These are phyloP conservation scores for Pseudogymnoascus sp. DNA, from an alignment of 2,329 filamentous ascomycete genomes.

Conservation along the genomic window DNA sequence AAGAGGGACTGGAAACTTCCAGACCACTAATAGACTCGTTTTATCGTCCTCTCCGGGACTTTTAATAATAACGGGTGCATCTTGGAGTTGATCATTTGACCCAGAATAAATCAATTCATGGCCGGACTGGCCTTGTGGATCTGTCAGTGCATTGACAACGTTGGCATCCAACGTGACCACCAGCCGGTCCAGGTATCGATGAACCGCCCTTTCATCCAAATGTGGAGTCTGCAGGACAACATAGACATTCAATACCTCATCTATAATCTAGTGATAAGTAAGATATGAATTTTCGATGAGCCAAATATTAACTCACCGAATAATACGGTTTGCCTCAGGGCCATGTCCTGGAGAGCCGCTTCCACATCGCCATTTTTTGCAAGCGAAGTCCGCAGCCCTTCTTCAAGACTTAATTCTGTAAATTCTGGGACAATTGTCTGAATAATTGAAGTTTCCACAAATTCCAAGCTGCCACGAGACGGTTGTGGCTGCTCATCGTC, in stretches of 20 bases:
- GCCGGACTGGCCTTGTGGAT: constrained; percentile 33
- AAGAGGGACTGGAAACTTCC: constrained; percentile 53
- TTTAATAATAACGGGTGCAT: constrained; percentile 41
- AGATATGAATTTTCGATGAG: constrained; percentile 28
- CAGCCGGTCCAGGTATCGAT: constrained; percentile 53
- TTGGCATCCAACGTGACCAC: constrained; percentile 59
- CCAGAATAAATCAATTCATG: constrained; percentile 54
- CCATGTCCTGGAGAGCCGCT: constrained; percentile 43
- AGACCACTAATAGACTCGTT: constrained; percentile 45
- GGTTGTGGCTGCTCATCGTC: constrained; percentile 25
- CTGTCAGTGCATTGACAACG: constrained; percentile 46
- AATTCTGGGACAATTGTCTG: constrained; percentile 52
- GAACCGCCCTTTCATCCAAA: constrained; percentile 47
- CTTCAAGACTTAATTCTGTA: constrained; percentile 46
- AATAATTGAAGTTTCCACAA: constrained; percentile 51
- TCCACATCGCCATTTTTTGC: constrained; percentile 6
- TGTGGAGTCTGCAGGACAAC: constrained; percentile 58
- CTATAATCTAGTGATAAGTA: constrained; percentile 49
- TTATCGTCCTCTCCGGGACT: constrained; percentile 32
- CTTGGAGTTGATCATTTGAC: constrained; percentile 39
- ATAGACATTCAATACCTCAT: constrained; percentile 64
- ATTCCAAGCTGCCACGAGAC: constrained; percentile 33
- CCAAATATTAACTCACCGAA: constrained; percentile 51
- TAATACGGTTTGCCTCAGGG: constrained; percentile 57
- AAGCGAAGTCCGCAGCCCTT: constrained; percentile 38